Base-by-base conservation (phyloP, 179 eudicot species). In the Vitellaria paradoxa region DNA sequence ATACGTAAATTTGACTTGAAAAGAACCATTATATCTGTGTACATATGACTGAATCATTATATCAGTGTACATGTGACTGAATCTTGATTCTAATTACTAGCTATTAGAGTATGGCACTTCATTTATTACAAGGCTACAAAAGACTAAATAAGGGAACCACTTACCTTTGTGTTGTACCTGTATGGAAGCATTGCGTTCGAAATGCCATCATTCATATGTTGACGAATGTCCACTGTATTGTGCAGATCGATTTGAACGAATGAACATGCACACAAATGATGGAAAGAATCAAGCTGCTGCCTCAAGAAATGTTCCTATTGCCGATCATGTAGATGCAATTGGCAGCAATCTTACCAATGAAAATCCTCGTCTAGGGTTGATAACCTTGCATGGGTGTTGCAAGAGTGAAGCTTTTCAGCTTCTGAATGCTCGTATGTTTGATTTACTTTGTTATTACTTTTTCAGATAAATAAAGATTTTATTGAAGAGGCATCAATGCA, bases 391-490 rank as follows among this genome's bases (percentile, higher is more conserved):
- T 59, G 95, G 90, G 57, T 92, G 95, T 78, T 74, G 81, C 79
- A 78, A 74, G 69, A 88, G 93, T 68, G 91, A 87, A 46, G 95
- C 97, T 71, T 80, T 81, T 76, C 92, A 89, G 86, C 91, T 92
- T 75, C 68, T 89, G 80, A 89, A 84, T 76, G 86, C 84, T 78
- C 95, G 97, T 91, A 89, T 64, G 91, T 74, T 66, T 45, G 69
- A 53, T 55, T 47, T 24, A 65, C 50, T 40, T 63, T 17, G 17
- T 47, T 56, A 30, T 30, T 2, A 30, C 2, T 30, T 30, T 30
- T 30, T 2, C 2, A 2, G 37, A 30, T 30, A 30, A 30, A 30
- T 30, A 30, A 30, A 30, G 37, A 30, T 30, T 30, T 30, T 30
- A 30, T 30, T 30, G 2, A 30, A 30, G 2, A 30, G 37, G 37